Evolutionary conservation across 2,329 filamentous ascomycete species (phyloP).

Genomic region (Aspergillus ochraceoroseus): DNA sequence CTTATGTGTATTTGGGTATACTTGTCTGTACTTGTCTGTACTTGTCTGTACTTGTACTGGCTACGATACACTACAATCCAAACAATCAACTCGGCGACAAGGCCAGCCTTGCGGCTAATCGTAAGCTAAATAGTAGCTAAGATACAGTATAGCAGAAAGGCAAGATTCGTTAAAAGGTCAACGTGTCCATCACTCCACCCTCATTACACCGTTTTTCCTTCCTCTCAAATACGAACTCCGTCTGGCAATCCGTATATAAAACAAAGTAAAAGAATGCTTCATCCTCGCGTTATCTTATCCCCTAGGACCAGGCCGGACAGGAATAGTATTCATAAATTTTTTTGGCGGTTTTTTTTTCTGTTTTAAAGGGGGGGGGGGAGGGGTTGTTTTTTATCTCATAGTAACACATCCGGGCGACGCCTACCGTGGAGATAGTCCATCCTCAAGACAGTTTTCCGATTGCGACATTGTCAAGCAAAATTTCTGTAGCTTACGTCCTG

Average conservation of each 20-base stretch:
- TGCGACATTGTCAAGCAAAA: conserved; percentile 8
- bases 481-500: conserved; percentile 2
- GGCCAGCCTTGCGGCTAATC: conserved; percentile 32
- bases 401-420: conserved; percentile 18
- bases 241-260: conserved; percentile 16
- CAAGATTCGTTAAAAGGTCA: conserved; percentile 36
- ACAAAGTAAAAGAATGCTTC: conserved; percentile 21
- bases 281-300: conserved; percentile 19
- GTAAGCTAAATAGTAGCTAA: conserved; percentile 41
- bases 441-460: conserved; percentile 21
- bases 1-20: too few species aligned
- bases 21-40: too few species aligned
- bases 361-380: too few species aligned
- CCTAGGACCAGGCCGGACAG: conserved; percentile 22
- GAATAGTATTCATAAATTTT: conserved; percentile 25
- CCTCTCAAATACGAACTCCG: conserved; percentile 15
- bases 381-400: conserved; percentile 15
- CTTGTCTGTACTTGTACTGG: too few species aligned
- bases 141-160: conserved; percentile 39
- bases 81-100: too few species aligned
- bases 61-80: too few species aligned
- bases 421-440: conserved; percentile 27
- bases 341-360: conserved; percentile 12
- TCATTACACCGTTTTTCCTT: conserved; percentile 22
- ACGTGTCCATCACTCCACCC: conserved; percentile 19